phyloP scores from a whole-genome alignment of 345 rosid genomes.

The Populus simonii region DNA sequence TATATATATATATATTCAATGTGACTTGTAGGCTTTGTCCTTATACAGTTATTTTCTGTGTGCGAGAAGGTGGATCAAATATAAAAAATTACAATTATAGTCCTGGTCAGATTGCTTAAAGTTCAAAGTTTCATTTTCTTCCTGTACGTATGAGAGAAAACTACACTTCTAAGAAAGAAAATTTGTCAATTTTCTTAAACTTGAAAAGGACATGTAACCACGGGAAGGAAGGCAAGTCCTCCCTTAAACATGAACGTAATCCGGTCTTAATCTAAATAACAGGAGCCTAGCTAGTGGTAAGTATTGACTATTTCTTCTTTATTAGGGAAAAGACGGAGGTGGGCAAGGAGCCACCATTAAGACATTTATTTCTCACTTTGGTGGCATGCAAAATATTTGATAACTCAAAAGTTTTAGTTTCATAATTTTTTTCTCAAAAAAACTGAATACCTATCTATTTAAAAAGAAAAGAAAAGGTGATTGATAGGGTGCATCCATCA shows the following conservation, averaged over 20 bases:
- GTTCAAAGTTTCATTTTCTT: not conserved
- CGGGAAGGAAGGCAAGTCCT: not conserved
- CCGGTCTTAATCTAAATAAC: no score
- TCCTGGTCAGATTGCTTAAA: not conserved
- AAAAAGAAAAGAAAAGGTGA: no score
- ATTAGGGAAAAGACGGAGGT: not conserved
- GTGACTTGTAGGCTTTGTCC: not conserved
- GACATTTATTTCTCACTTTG: not conserved
- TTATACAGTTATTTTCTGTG: not conserved
- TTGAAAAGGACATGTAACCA: not conserved
- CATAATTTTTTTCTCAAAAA: no score
- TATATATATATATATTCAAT: not conserved
- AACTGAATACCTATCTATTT: no score
- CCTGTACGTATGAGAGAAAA: not conserved
- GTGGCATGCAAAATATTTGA: no score
- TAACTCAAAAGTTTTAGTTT: no score
- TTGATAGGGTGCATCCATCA: no score
- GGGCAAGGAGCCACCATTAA: not conserved
- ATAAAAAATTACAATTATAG: not conserved
- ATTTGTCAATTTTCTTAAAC: not conserved
- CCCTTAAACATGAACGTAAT: not conserved
- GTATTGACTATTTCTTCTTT: no score
- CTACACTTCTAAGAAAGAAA: slow-evolving; percentile 7
- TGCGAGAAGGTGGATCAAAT: not conserved
- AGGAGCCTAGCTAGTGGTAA: not conserved